phyloP scores from a whole-genome alignment of 768 basidiomycete genomes.

The Leccinum broughii region DNA sequence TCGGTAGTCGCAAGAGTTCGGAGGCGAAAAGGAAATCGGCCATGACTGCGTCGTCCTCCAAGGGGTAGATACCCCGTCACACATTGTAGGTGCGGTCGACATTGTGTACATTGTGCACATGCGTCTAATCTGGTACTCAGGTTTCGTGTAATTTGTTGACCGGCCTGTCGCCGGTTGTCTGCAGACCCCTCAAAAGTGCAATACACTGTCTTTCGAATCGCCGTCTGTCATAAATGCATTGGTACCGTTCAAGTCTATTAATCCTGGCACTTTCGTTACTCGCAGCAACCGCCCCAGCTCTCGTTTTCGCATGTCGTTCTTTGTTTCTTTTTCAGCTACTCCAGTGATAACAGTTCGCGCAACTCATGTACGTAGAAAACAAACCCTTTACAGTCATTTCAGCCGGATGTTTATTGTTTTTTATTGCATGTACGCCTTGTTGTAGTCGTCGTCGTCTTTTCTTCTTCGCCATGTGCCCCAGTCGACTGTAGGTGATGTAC shows the following conservation, averaged over 20 bases:
- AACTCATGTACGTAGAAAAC: slow-evolving; percentile 13
- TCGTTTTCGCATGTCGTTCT: slow-evolving; percentile 8
- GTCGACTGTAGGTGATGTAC: slow-evolving; percentile 4
- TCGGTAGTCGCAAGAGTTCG: slow-evolving; percentile 30
- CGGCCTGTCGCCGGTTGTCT: slow-evolving; percentile 1
- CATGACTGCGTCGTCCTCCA: slow-evolving; percentile 29
- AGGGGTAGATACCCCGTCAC: slow-evolving; percentile 12
- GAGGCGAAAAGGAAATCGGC: slow-evolving; percentile 28
- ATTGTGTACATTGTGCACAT: background rate
- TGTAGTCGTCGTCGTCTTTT: slow-evolving; percentile 10
- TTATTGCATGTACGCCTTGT: slow-evolving; percentile 17
- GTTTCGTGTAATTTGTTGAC: background rate
- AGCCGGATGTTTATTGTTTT: slow-evolving; percentile 18
- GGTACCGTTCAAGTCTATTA: slow-evolving; percentile 4
- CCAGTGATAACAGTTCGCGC: background rate
- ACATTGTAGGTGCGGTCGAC: slow-evolving; percentile 3
- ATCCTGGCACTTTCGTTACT: slow-evolving; percentile 7
- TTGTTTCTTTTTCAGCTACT: slow-evolving; percentile 4
- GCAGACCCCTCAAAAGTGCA: slow-evolving; percentile 5
- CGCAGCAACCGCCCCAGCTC: slow-evolving; percentile 4
- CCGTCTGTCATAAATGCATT: background rate
- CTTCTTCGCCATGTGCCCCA: background rate
- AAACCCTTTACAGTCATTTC: slow-evolving; percentile 12
- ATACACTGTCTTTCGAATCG: background rate
- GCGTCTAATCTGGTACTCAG: slow-evolving; percentile 11